A percentile compares a stretch with the other conserved stretches of the same genome.
These are phyloP conservation scores for Cyberlindnera saturnus DNA, from an alignment of 805 yeast genomes.

Conservation along the genomic window DNA sequence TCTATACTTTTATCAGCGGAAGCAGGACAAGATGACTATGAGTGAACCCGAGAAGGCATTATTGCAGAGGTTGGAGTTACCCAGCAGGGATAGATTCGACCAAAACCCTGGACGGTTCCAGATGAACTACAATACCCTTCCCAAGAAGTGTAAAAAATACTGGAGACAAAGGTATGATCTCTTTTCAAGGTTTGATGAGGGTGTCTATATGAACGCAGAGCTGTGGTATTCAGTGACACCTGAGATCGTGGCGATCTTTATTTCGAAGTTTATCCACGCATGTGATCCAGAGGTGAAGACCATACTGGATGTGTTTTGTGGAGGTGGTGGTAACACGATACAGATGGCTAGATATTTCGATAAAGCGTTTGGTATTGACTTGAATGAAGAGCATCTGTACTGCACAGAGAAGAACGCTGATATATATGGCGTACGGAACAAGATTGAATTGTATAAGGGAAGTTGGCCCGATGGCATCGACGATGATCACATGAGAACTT, in stretches of 20 bases:
- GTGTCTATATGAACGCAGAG: slow-evolving; percentile 62
- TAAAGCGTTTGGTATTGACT: slow-evolving; percentile 57
- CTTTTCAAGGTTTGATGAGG: slow-evolving; percentile 61
- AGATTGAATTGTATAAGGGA: slow-evolving; percentile 41
- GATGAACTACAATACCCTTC: neutral
- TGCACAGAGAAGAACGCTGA: slow-evolving; percentile 64
- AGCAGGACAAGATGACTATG: too few relatives aligned
- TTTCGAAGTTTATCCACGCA: slow-evolving; percentile 46
- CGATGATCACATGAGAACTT: slow-evolving; percentile 2
- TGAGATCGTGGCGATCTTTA: slow-evolving; percentile 58
- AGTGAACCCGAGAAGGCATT: neutral
- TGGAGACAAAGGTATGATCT: slow-evolving; percentile 59
- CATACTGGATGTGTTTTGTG: slow-evolving; percentile 69
- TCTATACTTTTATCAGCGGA: too few relatives aligned
- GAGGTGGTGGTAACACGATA: slow-evolving; percentile 83
- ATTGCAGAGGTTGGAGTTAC: neutral
- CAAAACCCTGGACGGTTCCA: neutral
- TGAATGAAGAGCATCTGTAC: slow-evolving; percentile 49
- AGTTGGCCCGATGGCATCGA: slow-evolving; percentile 36
- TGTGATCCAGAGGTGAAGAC: slow-evolving; percentile 43
- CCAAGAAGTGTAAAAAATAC: slow-evolving; percentile 7
- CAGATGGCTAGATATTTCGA: slow-evolving; percentile 62
- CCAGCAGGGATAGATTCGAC: neutral
- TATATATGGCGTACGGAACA: slow-evolving; percentile 51
- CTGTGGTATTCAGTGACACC: slow-evolving; percentile 90